A percentile compares a stretch with the other conserved stretches of the same genome.
These are phyloP conservation scores for Taxillus chinensis DNA, from an alignment of 164 flowering plant genomes.

Conservation along the genomic window DNA sequence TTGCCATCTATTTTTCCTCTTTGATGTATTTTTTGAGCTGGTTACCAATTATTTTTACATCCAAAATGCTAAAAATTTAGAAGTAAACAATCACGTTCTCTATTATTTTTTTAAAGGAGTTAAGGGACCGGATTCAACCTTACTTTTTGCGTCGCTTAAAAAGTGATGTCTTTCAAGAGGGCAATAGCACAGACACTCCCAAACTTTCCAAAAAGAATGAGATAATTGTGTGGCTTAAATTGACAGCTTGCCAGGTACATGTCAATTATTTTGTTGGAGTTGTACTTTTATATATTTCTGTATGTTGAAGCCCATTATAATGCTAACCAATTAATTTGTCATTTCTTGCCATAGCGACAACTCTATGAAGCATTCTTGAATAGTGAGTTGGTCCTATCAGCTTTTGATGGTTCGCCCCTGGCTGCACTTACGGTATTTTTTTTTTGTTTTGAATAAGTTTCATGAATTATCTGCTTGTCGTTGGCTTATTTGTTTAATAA, in stretches of 20 bases:
- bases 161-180: conserved; percentile 71
- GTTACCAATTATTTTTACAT: too few species aligned
- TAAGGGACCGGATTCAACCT: conserved; percentile 83
- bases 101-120: conserved; percentile 34
- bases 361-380: conserved; percentile 88
- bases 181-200: conserved; percentile 19
- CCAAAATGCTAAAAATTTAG: too few species aligned
- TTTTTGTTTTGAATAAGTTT: not conserved
- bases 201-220: conserved; percentile 86
- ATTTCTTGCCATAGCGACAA: conserved; percentile 43
- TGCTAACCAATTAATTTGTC: conserved; percentile 1
- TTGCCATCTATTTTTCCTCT: too few species aligned
- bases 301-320: conserved; percentile 1
- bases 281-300: not conserved
- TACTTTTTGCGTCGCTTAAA: conserved; percentile 89
- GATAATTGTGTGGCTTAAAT: conserved; percentile 84
- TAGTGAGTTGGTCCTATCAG: conserved; percentile 78
- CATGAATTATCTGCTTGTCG: not conserved
- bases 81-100: not conserved
- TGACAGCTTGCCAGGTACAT: conserved; percentile 75
- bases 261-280: not conserved
- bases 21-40: too few species aligned
- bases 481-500: not conserved
- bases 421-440: conserved; percentile 90
- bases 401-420: conserved; percentile 90